A percentile compares a stretch with the other conserved stretches of the same genome.
Evolutionary conservation across 169 alveolate species (phyloP).

Genomic region (Babesia bigemina): DNA sequence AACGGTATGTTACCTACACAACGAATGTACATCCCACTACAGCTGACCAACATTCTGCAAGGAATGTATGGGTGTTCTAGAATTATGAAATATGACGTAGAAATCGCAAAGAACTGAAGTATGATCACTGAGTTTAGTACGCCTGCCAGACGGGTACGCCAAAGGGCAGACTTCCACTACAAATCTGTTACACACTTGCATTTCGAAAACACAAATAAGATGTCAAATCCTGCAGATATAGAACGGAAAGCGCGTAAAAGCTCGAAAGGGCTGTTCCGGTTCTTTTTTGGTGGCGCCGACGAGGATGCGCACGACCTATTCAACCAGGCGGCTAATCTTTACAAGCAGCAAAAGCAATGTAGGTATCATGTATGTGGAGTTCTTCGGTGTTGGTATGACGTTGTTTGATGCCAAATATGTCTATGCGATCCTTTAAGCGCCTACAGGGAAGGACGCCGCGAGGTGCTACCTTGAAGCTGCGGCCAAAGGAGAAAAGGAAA

Average conservation of each 20-base stretch:
- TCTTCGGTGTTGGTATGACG: no score
- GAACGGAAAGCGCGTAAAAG: slow-evolving; percentile 69
- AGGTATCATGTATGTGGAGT: neutral
- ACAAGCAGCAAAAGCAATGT: slow-evolving; percentile 69
- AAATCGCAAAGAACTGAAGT: neutral
- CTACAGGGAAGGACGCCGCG: slow-evolving; percentile 67
- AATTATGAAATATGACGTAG: slow-evolving; percentile 6
- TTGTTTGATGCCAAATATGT: no score
- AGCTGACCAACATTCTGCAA: slow-evolving; percentile 33
- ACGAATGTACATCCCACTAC: neutral
- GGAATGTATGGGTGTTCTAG: slow-evolving; percentile 16
- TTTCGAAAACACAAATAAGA: neutral
- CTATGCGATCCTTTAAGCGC: neutral
- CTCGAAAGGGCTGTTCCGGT: slow-evolving; percentile 58
- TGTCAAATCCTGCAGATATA: slow-evolving; percentile 55
- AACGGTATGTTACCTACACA: slow-evolving; percentile 6
- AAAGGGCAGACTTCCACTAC: neutral
- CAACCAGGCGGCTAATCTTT: slow-evolving; percentile 74
- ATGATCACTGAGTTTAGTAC: neutral
- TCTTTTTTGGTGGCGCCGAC: slow-evolving; percentile 63
- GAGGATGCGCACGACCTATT: slow-evolving; percentile 76
- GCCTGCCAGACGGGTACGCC: slow-evolving; percentile 10
- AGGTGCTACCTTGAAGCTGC: slow-evolving; percentile 65
- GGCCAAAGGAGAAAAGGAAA: slow-evolving; percentile 45
- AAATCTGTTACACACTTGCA: no score